Percentiles rank a stretch among this genome's conserved stretches.
phyloP scores from a whole-genome alignment of 768 basidiomycete species.

The Boletus sensibilis region DNA sequence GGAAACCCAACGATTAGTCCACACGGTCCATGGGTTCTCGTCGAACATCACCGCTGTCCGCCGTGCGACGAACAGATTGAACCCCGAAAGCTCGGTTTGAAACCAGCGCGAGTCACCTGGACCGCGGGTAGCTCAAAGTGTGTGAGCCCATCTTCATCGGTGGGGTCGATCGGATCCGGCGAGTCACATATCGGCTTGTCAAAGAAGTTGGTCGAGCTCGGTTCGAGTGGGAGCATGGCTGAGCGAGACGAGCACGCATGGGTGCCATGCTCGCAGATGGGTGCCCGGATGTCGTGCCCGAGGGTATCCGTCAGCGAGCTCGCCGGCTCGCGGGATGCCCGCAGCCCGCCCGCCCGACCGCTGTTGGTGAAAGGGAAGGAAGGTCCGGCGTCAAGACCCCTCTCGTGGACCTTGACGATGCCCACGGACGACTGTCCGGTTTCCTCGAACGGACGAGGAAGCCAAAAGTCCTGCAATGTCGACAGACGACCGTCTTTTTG shows the following conservation, averaged over 20 bases:
- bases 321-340: not conserved
- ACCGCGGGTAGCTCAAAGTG: not conserved
- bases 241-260: not conserved
- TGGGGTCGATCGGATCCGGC: conserved; percentile 15
- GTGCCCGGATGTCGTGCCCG: not conserved
- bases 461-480: conserved; percentile 12
- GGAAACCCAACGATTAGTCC: not conserved
- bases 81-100: not conserved
- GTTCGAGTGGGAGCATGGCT: not conserved
- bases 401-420: conserved; percentile 12
- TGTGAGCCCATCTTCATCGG: not conserved
- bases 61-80: not conserved
- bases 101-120: not conserved
- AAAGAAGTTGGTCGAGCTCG: conserved; percentile 2
- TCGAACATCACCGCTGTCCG: not conserved
- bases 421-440: not conserved
- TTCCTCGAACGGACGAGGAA: conserved; percentile 24
- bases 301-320: not conserved
- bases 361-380: not conserved
- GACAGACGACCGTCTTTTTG: conserved; percentile 10
- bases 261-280: not conserved
- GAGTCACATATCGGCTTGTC: conserved; percentile 23
- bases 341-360: not conserved
- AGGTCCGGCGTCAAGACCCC: conserved; percentile 17
- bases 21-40: not conserved